phyloP scores from a whole-genome alignment of 768 basidiomycete species.

The Rhizopogon roseolus region DNA sequence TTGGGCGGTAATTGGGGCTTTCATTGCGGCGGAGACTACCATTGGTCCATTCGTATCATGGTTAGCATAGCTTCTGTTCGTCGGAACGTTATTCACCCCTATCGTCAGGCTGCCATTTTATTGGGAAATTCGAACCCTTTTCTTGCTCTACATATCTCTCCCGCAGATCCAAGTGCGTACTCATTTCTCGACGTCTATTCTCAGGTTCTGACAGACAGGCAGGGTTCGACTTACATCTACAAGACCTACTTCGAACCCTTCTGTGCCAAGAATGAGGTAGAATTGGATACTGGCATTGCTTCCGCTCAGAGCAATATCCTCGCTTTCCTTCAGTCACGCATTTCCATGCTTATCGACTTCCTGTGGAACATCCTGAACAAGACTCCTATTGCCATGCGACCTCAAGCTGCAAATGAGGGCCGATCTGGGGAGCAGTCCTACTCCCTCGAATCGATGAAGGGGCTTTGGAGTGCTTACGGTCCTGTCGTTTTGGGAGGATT shows the following conservation, averaged over 20 bases:
- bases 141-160: slow-evolving; percentile 62
- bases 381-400: slow-evolving; percentile 22
- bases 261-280: slow-evolving; percentile 50
- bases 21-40: slow-evolving; percentile 59
- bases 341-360: slow-evolving; percentile 44
- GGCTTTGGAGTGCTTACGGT: slow-evolving; percentile 38
- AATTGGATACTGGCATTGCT: slow-evolving; percentile 55
- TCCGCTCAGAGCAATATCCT: slow-evolving; percentile 50
- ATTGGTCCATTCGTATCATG: slow-evolving; percentile 65
- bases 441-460: slow-evolving; percentile 28
- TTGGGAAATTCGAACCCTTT: slow-evolving; percentile 66
- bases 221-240: slow-evolving; percentile 72
- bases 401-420: slow-evolving; percentile 18
- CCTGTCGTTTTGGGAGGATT: slow-evolving; percentile 33
- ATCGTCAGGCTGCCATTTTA: slow-evolving; percentile 67
- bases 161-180: slow-evolving; percentile 61
- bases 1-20: slow-evolving; percentile 57
- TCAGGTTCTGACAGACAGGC: slow-evolving; percentile 5
- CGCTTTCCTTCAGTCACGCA: slow-evolving; percentile 49
- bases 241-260: slow-evolving; percentile 57
- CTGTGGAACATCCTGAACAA: slow-evolving; percentile 42
- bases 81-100: slow-evolving; percentile 9
- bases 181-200: background rate
- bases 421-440: slow-evolving; percentile 12
- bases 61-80: slow-evolving; percentile 29